Conservation (phyloP, 345 rosid species). For the Physaria fendleri region DNA sequence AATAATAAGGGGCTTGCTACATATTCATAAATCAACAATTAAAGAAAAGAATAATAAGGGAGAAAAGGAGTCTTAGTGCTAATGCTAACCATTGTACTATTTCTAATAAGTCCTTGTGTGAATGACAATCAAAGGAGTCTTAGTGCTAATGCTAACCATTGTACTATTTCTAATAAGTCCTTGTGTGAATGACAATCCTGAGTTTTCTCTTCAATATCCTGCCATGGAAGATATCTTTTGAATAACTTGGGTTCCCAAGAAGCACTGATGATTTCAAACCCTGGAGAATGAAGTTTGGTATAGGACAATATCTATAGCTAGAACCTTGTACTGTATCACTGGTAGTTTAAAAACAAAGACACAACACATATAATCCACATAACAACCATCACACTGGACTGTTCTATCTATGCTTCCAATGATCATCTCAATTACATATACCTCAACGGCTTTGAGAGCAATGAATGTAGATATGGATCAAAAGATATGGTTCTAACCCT, state of each 20-base stretch:
- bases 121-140: too few species aligned
- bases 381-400: background rate
- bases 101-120: too few species aligned
- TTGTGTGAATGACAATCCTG: conserved; percentile 11
- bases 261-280: background rate
- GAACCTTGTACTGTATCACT: background rate
- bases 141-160: too few species aligned
- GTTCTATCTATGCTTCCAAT: background rate
- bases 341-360: background rate
- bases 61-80: background rate
- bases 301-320: background rate
- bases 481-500: background rate
- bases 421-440: background rate
- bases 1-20: too few species aligned
- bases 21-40: too few species aligned
- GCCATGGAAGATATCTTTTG: conserved; percentile 6
- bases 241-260: background rate
- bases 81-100: too few species aligned
- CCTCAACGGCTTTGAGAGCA: background rate
- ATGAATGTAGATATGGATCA: background rate
- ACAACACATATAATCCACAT: background rate
- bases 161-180: conserved; percentile 11
- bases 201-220: conserved; percentile 11
- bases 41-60: background rate
- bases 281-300: background rate